These are phyloP conservation scores for Globisporangium irregulare DNA, from an alignment of 352 stramenopile genomes.

Conservation along the genomic window DNA sequence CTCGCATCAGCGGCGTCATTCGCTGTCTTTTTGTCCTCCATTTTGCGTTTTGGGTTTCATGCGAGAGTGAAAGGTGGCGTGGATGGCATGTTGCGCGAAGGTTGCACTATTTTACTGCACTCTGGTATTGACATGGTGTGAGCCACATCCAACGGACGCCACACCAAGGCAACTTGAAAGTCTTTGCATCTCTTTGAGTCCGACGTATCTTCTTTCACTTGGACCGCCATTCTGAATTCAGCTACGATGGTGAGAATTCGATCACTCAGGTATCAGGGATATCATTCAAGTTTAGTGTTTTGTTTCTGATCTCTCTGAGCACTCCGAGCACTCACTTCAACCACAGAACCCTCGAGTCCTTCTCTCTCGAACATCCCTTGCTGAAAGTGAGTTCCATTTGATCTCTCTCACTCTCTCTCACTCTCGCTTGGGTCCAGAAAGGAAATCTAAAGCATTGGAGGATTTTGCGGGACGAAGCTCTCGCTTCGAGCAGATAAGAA, in stretches of 20 bases:
- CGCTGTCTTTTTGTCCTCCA: slow-evolving; percentile 2
- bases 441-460: not conserved
- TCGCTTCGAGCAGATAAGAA: not conserved
- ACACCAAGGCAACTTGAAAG: not conserved
- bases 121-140: not conserved
- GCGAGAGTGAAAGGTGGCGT: too few species aligned
- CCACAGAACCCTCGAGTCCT: not conserved
- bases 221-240: not conserved
- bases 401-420: not conserved
- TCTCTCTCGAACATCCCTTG: not conserved
- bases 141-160: not conserved
- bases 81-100: too few species aligned
- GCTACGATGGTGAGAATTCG: not conserved
- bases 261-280: not conserved
- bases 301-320: not conserved
- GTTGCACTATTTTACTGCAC: too few species aligned
- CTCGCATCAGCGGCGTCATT: slow-evolving; percentile 1
- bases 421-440: not conserved
- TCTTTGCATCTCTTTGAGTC: not conserved
- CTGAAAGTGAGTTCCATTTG: not conserved
- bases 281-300: not conserved
- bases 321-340: not conserved
- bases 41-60: not conserved
- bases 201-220: not conserved
- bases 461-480: not conserved